Base-by-base conservation (phyloP, 306 rosid species). In the Phaseolus lunatus region DNA sequence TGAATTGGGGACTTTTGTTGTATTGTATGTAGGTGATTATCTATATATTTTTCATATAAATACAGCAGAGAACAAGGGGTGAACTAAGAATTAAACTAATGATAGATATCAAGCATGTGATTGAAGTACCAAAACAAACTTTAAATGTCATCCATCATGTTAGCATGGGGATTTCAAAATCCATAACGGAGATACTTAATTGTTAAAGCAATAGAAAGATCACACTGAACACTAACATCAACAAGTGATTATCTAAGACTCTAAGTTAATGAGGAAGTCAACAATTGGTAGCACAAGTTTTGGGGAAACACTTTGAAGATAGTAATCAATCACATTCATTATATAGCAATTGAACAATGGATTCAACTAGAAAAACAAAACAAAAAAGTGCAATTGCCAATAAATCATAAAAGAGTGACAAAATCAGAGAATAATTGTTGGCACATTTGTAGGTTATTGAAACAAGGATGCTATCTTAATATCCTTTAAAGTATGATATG, bases 321-420 rank as follows among this genome's bases (percentile, higher is more conserved):
- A 56, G 59, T 72, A 67, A 78, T 78, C 50, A 77, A 72, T 82
- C 58, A 77, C 37, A 26, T 65, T 70, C 52, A 71, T 76, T 59
- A 41, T 29, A 43, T 4, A 80, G 45, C n/a, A 41, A 41, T 23
- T 12, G 2, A 26, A 48, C 31, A 75, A 41, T 66, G 63, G 33
- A 20, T 65, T 24, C 47, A 39, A 35, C 14, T 33, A 35, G 9
- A 9, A 54, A 18, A 39, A 39, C 12, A 9, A 39, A 39, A 39
- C 12, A 39, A 39, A 31, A 52, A 12, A 20, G 24, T 39, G 47
- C 35, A 49, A 49, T 44, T 53, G 47, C 22, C 50, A 66, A 44
- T 77, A 45, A 65, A 3, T 5, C 7, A 19, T 72, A 31, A 48
- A 44, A 54, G n/a, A n/a, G n/a, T n/a, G n/a, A n/a, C n/a, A n/a